These are phyloP conservation scores for Citrus maxima DNA, from an alignment of 345 rosid genomes.

Conservation along the genomic window DNA sequence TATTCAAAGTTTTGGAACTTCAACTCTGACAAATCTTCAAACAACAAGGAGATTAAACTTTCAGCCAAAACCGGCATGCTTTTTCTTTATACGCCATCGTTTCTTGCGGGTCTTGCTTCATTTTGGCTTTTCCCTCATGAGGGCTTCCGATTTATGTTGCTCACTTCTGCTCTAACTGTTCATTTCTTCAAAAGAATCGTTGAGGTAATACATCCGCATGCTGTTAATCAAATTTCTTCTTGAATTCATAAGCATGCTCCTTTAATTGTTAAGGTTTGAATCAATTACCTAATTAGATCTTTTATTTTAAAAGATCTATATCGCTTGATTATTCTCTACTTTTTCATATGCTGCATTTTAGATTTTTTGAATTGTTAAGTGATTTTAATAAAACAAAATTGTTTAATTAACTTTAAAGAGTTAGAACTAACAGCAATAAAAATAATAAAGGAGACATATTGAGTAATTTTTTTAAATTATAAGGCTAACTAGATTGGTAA, in stretches of 20 bases:
- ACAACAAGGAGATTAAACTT: constrained; percentile 14
- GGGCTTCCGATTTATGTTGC: constrained; percentile 44
- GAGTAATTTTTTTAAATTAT: too few relatives aligned
- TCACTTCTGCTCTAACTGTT: constrained; percentile 47
- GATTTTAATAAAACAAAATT: too few relatives aligned
- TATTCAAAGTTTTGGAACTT: constrained; percentile 55
- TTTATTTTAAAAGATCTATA: too few relatives aligned
- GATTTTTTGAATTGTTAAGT: too few relatives aligned
- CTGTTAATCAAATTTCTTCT: background rate
- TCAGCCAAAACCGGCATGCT: constrained; percentile 66
- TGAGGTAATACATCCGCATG: constrained; percentile 31
- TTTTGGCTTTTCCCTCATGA: constrained; percentile 40
- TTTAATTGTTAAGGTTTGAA: too few relatives aligned
- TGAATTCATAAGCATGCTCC: background rate
- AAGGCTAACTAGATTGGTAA: too few relatives aligned
- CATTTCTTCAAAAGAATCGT: constrained; percentile 72
- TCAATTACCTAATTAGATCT: too few relatives aligned
- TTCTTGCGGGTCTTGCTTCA: constrained; percentile 49
- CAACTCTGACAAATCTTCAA: background rate
- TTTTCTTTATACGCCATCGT: constrained; percentile 50
- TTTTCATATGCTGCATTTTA: too few relatives aligned
- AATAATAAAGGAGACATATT: too few relatives aligned
- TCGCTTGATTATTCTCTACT: too few relatives aligned
- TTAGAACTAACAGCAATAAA: too few relatives aligned
- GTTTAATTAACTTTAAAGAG: too few relatives aligned